Evolutionary conservation across 495 filamentous ascomycete genomes (phyloP), one percentile per base, ranked within the genome.

Genomic region (Amniculicola lignicola): DNA sequence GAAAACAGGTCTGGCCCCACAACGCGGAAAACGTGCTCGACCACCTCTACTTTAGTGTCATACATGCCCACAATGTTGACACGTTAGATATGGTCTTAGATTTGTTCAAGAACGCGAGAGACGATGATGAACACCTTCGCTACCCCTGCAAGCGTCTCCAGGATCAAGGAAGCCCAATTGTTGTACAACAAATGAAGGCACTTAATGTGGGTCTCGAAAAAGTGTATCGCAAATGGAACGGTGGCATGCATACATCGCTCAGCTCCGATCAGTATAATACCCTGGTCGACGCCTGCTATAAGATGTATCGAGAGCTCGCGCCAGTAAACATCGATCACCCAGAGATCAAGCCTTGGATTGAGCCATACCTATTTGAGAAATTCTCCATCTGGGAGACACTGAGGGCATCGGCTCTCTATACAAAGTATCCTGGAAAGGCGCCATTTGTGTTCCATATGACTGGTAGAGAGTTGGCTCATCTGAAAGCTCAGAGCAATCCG

Each of bases 11-110:
- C 9, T 65, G 61, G 10, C 75, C 77, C n/a, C 18, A 15, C 11
- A 71, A 72, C 1, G 55, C 70, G 0, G 72, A 75, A 0, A 78
- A 86, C 59, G 81, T 94, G 38, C 77, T 90, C 44, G 90, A 96
- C 65, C 79, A 81, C 25, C 72, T 96, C 23, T 83, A 83, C 51
- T 89, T 89, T 48, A 59, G 68, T 0, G 76, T 89, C 2, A 77
- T 83, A 2, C 69, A 67, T 12, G 71, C 73, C 0, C 77, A 83
- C 21, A 71, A 79, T 11, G 61, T 79, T 9, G 65, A 64, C 1
- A 80, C 84, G 6, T 68, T 83, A 0, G 62, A 62, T 14, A 70
- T 78, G 6, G 72, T 81, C 0, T 54, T 81, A 21, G 48, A 43
- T 0, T 15, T 29, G 2, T 39, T 63, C 29, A 35, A 33, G 4